Evolutionary conservation across 805 yeast genomes (phyloP), one percentile per base, ranked within the genome.

Genomic region (Pichia paraexigua): DNA sequence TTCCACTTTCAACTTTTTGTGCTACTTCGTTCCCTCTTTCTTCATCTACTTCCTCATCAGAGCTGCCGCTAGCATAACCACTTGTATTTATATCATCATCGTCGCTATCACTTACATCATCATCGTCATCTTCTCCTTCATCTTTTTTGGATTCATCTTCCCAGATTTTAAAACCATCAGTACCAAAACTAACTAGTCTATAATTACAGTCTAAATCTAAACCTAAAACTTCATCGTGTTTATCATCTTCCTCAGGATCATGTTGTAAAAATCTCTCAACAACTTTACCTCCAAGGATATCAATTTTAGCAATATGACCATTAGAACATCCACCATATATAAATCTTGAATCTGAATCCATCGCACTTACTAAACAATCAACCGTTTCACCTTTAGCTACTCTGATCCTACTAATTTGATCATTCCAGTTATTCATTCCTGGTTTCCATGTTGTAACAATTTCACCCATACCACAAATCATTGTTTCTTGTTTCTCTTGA

Each of bases 81-180:
- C 17, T 37, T 40, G 28, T 43, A 11, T 6, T 21, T 24, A 27
- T 27, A n/a, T 5, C 35, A 22, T 58, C 53, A n/a, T 43, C 58
- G 2, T 54, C 62, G 48, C 32, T 32, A 32, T 43, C 52, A 18
- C 43, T 35, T 18, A 21, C 58, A n/a, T 52, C 57, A 25, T 46
- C 52, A n/a, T 43, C 49, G 12, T 51, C 58, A 3, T 54, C 62
- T 39, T 46, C 51, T 13, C 46, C 56, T 20, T 47, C 49, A 12
- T 57, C 61, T 15, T 48, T 60, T 9, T 58, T 60, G 2, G 49
- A 50, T 3, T 51, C 59, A 28, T 66, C 70, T 12, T 77, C 72
- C 98, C 98, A 92, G 7, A 92, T 71, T 59, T 83, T 85, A 52
- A 92, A 70, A 27, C 76, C 73, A 45, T 87, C 92, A 90, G 91